phyloP scores from a whole-genome alignment of 1,139 yeast species.

The Scheffersomyces lignicola region DNA sequence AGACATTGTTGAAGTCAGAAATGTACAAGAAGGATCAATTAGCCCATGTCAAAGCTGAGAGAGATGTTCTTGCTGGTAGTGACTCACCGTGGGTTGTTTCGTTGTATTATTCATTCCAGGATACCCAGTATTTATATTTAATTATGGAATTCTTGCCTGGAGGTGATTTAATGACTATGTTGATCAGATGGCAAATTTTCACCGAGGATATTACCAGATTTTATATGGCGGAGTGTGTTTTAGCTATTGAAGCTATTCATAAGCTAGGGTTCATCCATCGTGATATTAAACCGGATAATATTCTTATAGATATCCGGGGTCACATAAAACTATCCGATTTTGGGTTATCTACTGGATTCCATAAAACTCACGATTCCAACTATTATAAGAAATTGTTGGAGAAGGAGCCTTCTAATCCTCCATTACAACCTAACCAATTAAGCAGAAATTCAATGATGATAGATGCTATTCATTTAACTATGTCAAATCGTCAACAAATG shows the following conservation, averaged over 20 bases:
- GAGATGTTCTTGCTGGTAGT: constrained; percentile 82
- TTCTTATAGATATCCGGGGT: constrained; percentile 75
- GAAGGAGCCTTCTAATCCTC: constrained; percentile 45
- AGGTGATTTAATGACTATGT: constrained; percentile 86
- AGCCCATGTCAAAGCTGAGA: constrained; percentile 83
- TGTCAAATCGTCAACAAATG: constrained; percentile 95
- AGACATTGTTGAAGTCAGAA: constrained; percentile 72
- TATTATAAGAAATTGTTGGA: constrained; percentile 73
- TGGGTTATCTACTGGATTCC: constrained; percentile 85
- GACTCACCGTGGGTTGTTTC: constrained; percentile 90
- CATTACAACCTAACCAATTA: constrained; percentile 24
- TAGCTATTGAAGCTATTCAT: constrained; percentile 82
- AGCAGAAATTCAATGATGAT: constrained; percentile 82
- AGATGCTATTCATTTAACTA: constrained; percentile 92
- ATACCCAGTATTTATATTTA: constrained; percentile 68
- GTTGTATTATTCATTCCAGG: constrained; percentile 78
- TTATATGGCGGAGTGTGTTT: constrained; percentile 84
- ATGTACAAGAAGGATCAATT: constrained; percentile 83
- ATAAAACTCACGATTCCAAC: constrained; percentile 79
- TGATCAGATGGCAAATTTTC: constrained; percentile 82
- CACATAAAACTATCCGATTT: constrained; percentile 79
- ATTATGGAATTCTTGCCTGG: constrained; percentile 88
- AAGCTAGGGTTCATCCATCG: constrained; percentile 79
- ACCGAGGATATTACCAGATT: constrained; percentile 83
- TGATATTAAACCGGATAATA: constrained; percentile 79